A percentile compares a stretch with the other conserved stretches of the same genome.
Evolutionary conservation across 208 protist species (phyloP).

Genomic region (Leishmania major): DNA sequence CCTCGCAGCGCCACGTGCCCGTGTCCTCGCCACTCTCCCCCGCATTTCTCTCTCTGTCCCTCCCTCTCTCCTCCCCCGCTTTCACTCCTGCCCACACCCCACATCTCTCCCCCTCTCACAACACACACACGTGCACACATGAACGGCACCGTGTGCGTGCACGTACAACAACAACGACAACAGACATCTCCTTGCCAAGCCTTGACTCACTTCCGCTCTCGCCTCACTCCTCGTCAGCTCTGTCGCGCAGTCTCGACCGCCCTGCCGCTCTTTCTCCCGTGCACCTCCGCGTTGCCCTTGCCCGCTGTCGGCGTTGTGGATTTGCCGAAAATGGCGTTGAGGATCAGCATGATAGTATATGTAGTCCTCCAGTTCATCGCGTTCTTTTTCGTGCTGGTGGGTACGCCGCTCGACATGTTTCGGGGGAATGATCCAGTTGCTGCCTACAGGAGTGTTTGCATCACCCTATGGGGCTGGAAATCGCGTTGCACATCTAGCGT

Average conservation of each 20-base stretch:
- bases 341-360: slow-evolving; percentile 54
- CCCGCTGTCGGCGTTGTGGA: not conserved
- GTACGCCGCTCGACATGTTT: slow-evolving; percentile 57
- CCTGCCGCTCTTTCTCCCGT: not conserved
- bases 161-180: not conserved
- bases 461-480: no score
- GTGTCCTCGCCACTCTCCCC: not conserved
- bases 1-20: not conserved
- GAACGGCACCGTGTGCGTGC: not conserved
- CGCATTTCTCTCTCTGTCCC: not conserved
- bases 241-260: not conserved
- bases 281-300: not conserved
- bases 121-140: not conserved
- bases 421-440: no score
- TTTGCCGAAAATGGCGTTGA: not conserved
- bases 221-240: not conserved
- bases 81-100: not conserved
- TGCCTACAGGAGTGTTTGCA: no score
- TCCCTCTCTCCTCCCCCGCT: not conserved
- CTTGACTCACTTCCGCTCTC: not conserved
- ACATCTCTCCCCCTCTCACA: no score
- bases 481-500: no score
- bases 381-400: slow-evolving; percentile 55
- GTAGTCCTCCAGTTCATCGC: slow-evolving; percentile 40
- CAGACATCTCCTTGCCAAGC: not conserved